phyloP scores from a whole-genome alignment of 495 filamentous ascomycete genomes.

The Xanthoparmelia taractica region DNA sequence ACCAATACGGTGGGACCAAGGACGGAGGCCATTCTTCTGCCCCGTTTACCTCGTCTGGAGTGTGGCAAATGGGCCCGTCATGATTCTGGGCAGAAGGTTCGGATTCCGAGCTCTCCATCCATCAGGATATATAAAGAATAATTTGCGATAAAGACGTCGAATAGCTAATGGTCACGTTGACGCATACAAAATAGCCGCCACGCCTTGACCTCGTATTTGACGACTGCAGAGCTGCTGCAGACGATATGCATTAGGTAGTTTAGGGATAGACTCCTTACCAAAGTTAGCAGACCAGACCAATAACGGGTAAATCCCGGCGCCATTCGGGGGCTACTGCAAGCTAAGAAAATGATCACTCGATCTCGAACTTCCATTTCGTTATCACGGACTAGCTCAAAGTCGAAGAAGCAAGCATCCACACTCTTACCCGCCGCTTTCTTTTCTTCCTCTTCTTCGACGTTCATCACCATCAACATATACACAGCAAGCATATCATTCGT shows the following conservation, averaged over 20 bases:
- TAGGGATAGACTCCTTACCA: not conserved
- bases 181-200: not conserved
- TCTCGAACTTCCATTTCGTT: not conserved
- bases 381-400: not conserved
- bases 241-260: not conserved
- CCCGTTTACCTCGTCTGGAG: not conserved
- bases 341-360: not conserved
- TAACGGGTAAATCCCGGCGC: not conserved
- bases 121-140: not conserved
- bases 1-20: slow-evolving; percentile 43
- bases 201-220: slow-evolving; percentile 2
- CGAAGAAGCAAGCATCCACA: not conserved
- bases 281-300: not conserved
- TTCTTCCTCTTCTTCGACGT: not conserved
- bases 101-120: slow-evolving; percentile 6
- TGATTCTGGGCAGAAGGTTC: not conserved
- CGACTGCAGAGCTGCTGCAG: not conserved
- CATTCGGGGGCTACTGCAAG: not conserved
- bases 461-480: not conserved
- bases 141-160: not conserved
- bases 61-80: not conserved
- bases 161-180: not conserved
- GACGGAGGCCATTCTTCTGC: not conserved
- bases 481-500: not conserved
- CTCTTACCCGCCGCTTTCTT: not conserved